phyloP scores from a whole-genome alignment of 257 asterid genomes.

The Oldenlandia corymbosa region DNA sequence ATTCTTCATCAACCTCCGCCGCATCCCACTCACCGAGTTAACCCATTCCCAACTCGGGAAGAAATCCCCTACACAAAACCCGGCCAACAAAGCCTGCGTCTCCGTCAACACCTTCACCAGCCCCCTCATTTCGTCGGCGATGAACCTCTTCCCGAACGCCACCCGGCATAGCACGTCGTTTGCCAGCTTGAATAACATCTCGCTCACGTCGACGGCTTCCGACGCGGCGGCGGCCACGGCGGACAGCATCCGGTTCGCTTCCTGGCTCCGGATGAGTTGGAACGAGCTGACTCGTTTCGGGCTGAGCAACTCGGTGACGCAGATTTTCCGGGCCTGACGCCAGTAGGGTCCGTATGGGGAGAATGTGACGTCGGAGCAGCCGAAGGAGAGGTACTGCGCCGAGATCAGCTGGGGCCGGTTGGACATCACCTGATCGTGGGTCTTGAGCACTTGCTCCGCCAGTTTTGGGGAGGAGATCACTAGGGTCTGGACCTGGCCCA shows the following conservation, averaged over 20 bases:
- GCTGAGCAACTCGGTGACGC: conserved; percentile 30
- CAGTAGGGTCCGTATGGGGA: conserved; percentile 38
- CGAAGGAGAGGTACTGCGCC: conserved; percentile 33
- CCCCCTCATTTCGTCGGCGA: conserved; percentile 12
- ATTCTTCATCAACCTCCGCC: conserved; percentile 29
- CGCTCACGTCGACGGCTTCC: conserved; percentile 26
- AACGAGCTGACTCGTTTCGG: conserved; percentile 30
- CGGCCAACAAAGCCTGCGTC: conserved; percentile 32
- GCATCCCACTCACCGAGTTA: conserved; percentile 30
- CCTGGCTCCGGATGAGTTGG: conserved; percentile 25
- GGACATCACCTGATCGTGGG: conserved; percentile 23
- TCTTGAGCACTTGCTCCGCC: conserved; percentile 30
- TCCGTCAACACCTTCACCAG: conserved; percentile 32
- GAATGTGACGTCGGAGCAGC: conserved; percentile 36
- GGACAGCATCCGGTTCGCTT: conserved; percentile 21
- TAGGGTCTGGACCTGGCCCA: conserved; percentile 29
- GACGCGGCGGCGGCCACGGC: conserved; percentile 2
- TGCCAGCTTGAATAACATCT: conserved; percentile 25
- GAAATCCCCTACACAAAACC: conserved; percentile 33
- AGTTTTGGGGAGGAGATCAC: conserved; percentile 28
- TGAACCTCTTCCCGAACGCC: conserved; percentile 37
- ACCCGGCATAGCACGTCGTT: conserved; percentile 32
- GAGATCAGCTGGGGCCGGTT: conserved; percentile 32
- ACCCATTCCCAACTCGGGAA: conserved; percentile 36
- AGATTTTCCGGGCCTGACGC: conserved; percentile 34